Percentiles rank a stretch among this genome's conserved stretches.
Conservation (phyloP, 2,329 filamentous ascomycete species). For the Penicillium sp. region DNA sequence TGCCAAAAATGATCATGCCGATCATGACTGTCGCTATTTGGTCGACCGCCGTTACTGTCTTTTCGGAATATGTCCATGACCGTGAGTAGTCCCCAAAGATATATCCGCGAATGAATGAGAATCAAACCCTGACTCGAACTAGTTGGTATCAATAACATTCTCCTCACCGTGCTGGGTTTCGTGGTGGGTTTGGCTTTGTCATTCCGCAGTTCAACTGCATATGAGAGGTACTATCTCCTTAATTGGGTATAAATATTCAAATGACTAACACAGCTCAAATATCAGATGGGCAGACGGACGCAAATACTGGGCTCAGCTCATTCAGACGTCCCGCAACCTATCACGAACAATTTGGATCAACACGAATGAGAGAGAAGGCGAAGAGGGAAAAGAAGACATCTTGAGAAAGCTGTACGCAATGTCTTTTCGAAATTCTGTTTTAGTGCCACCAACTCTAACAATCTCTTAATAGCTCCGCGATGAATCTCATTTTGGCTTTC, state of each 20-base stretch:
- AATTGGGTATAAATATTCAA: not conserved
- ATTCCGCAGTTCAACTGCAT: slow-evolving; percentile 74
- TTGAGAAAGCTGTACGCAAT: slow-evolving; percentile 61
- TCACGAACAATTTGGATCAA: slow-evolving; percentile 82
- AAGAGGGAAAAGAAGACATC: slow-evolving; percentile 63
- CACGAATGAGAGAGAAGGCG: slow-evolving; percentile 58
- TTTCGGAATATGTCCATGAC: slow-evolving; percentile 49
- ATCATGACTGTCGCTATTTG: slow-evolving; percentile 62
- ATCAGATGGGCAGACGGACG: slow-evolving; percentile 59
- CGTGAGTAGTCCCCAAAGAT: slow-evolving; percentile 27
- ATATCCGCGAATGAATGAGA: not conserved
- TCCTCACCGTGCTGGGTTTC: slow-evolving; percentile 77
- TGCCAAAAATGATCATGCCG: slow-evolving; percentile 72
- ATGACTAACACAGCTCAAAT: slow-evolving; percentile 2
- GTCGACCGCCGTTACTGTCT: slow-evolving; percentile 63
- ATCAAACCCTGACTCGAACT: slow-evolving; percentile 3
- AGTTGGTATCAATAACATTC: slow-evolving; percentile 63
- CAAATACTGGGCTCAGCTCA: slow-evolving; percentile 61
- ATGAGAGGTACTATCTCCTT: slow-evolving; percentile 56
- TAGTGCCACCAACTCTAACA: slow-evolving; percentile 10
- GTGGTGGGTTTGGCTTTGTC: slow-evolving; percentile 76
- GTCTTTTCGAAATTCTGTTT: not conserved
- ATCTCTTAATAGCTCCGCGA: slow-evolving; percentile 49
- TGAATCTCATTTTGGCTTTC: slow-evolving; percentile 77
- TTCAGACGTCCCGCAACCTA: slow-evolving; percentile 57